These are phyloP conservation scores for Gonium pectorale DNA, from an alignment of 139 green algal species.

Conservation along the genomic window DNA sequence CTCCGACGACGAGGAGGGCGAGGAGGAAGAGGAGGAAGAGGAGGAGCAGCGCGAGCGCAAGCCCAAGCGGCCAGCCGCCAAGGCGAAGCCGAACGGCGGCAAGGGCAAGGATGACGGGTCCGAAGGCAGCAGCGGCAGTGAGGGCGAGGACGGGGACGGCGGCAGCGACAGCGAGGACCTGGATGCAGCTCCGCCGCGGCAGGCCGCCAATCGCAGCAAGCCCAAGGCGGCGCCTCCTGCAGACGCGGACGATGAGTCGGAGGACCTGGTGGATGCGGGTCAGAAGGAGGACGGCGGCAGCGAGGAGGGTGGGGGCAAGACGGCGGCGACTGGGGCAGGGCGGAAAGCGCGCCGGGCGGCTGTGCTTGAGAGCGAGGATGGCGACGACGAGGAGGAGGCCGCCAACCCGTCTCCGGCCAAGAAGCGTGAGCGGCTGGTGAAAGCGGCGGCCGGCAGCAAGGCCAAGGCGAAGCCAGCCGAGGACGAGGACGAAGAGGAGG, in stretches of 20 bases:
- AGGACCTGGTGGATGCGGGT: background rate
- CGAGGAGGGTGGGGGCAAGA: background rate
- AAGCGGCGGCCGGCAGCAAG: too few species aligned
- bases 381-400: background rate
- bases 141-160: background rate
- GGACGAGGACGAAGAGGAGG: background rate
- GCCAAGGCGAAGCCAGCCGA: background rate
- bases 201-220: background rate
- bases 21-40: conserved; percentile 9
- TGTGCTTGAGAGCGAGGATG: conserved; percentile 4
- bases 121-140: background rate
- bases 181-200: background rate
- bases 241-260: background rate
- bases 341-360: background rate
- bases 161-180: background rate
- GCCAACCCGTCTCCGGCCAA: too few species aligned
- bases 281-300: background rate
- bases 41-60: background rate
- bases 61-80: background rate
- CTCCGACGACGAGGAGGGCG: conserved; percentile 25
- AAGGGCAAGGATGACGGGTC: background rate
- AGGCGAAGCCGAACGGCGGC: background rate
- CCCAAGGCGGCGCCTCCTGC: background rate
- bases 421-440: too few species aligned
- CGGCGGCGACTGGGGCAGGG: background rate